Evolutionary conservation across 257 asterid species (phyloP).

Genomic region (Jasminum sambac): DNA sequence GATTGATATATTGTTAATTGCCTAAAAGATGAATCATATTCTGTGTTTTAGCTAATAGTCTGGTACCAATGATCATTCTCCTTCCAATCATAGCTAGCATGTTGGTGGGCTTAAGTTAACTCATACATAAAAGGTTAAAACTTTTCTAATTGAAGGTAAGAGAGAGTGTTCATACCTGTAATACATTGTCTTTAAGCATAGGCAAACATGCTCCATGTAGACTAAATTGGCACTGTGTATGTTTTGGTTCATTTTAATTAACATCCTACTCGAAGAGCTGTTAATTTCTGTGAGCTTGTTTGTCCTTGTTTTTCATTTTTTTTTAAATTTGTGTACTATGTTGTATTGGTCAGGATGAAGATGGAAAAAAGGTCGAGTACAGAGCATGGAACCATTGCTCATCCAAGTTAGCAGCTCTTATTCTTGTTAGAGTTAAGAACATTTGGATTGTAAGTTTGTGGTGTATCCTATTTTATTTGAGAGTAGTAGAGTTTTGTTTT

Average conservation of each 20-base stretch:
- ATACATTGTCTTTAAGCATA: not conserved
- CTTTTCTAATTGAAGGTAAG: not conserved
- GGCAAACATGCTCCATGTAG: not conserved
- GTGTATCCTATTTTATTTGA: no score
- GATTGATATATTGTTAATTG: not conserved
- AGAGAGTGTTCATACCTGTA: not conserved
- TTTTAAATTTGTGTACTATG: not conserved
- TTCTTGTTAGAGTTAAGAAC: conserved; percentile 90
- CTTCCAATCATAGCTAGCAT: not conserved
- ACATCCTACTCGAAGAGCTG: not conserved
- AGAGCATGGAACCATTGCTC: conserved; percentile 98
- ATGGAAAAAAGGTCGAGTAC: conserved; percentile 77
- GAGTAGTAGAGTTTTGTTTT: not conserved
- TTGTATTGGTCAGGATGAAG: conserved; percentile 54
- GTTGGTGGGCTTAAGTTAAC: not conserved
- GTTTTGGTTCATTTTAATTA: not conserved
- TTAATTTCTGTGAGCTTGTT: not conserved
- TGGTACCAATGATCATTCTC: not conserved
- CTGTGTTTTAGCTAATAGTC: no score
- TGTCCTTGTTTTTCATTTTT: not conserved
- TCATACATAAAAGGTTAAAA: not conserved
- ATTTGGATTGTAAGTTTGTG: conserved; percentile 83
- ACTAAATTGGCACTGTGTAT: not conserved
- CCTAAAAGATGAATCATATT: not conserved
- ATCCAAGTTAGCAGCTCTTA: conserved; percentile 91